Percentiles rank a stretch among this genome's conserved stretches.
phyloP scores from a whole-genome alignment of 495 filamentous ascomycete species.

The Podospora tetraspora region DNA sequence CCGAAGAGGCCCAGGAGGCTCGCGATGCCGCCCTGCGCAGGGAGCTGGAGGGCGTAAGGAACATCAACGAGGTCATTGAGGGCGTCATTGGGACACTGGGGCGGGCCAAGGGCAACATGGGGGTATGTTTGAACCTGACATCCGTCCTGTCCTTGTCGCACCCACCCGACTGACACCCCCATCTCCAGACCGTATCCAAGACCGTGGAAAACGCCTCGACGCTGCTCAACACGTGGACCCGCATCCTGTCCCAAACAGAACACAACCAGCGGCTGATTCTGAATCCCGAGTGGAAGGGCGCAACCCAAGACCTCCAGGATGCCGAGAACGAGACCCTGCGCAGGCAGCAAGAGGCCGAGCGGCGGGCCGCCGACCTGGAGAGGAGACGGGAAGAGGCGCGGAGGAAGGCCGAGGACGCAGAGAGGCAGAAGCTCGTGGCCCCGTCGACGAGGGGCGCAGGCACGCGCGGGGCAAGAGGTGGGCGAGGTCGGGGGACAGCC shows the following conservation, averaged over 20 bases:
- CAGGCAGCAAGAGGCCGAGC: constrained; percentile 67
- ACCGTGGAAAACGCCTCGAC: constrained; percentile 87
- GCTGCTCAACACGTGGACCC: constrained; percentile 92
- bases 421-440: constrained; percentile 47
- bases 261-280: constrained; percentile 92
- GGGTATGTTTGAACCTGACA: constrained; percentile 45
- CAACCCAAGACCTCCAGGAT: constrained; percentile 74
- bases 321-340: constrained; percentile 69
- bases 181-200: constrained; percentile 66
- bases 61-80: constrained; percentile 83
- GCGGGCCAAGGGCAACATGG: constrained; percentile 84
- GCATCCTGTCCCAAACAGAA: constrained; percentile 92
- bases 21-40: constrained; percentile 67
- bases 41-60: constrained; percentile 76
- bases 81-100: constrained; percentile 73
- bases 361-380: constrained; percentile 68
- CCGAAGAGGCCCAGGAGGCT: constrained; percentile 63
- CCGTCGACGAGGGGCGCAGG: constrained; percentile 20
- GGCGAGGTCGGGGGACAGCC: constrained; percentile 18
- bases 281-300: constrained; percentile 83
- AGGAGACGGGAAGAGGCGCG: constrained; percentile 65
- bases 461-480: constrained; percentile 22
- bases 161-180: not conserved
- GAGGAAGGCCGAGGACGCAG: constrained; percentile 67
- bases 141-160: not conserved